Evolutionary conservation across 768 basidiomycete genomes (phyloP), one percentile per base, ranked within the genome.

Genomic region (Coprinopsis sp.): DNA sequence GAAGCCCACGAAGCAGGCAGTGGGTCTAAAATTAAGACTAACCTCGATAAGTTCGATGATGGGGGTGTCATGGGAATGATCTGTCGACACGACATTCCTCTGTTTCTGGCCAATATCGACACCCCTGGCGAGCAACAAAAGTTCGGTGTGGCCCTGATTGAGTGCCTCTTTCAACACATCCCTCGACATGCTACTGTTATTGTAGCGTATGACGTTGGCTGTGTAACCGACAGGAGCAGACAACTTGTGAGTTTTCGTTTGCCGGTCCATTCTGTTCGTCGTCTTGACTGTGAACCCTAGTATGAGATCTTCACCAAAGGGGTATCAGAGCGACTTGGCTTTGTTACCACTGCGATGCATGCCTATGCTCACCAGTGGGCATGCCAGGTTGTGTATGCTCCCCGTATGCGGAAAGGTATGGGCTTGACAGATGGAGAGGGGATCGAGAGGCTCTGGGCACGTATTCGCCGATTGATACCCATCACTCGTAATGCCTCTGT

Each of bases 51-150:
- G 8, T 44, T 44, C 29, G 42, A 44, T n/a, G 29, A 10, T 14
- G 42, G 42, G 21, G 42, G 42, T 4, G 14, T 44, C 4, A 54
- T 54, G 47, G 54, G 54, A 5, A 16, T 29, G 6, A 24, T 46
- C 14, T 46, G 33, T 37, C 45, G 34, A n/a, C 45, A 46, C 23
- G 44, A 46, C 27, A 46, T 46, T 12, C 44, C 33, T n/a, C 33
- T 36, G 4, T 46, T 46, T 24, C 24, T 36, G 8, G 36, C 51
- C 18, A 52, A 55, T 21, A 52, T 55, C 31, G 51, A 55, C 37
- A 57, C 66, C 1, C 58, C 67, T 12, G 65, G 70, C 3, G 63
- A 72, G 46, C 53, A 69, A 47, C 66, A 72, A 39, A 62, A 69
- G 18, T 72, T 65, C 49, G 57, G 61, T 18, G 52, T 73, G 3